phyloP scores from a whole-genome alignment of 768 basidiomycete genomes.

The Agaricus sinodeliciosus region DNA sequence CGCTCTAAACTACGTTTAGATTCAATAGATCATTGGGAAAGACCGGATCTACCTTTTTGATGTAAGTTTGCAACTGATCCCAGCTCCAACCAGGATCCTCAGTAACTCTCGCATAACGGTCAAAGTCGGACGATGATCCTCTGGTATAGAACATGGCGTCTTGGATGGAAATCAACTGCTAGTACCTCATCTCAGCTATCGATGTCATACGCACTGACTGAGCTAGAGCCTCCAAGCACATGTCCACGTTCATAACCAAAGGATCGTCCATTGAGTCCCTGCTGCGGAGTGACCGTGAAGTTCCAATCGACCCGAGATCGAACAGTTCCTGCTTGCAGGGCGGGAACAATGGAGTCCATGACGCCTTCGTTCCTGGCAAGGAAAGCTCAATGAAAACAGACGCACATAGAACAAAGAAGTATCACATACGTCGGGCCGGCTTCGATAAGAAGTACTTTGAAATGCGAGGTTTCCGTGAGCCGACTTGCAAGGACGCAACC shows the following conservation, averaged over 20 bases:
- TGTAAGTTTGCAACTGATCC: slow-evolving; percentile 21
- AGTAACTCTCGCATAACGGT: slow-evolving; percentile 20
- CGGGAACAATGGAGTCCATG: slow-evolving; percentile 15
- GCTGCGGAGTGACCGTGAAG: slow-evolving; percentile 23
- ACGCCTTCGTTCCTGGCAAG: slow-evolving; percentile 16
- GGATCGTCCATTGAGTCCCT: slow-evolving; percentile 18
- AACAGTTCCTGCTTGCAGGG: slow-evolving; percentile 2
- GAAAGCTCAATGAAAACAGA: background rate
- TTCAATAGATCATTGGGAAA: slow-evolving; percentile 12
- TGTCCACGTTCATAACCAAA: slow-evolving; percentile 22
- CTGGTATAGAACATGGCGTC: slow-evolving; percentile 20
- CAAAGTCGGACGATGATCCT: slow-evolving; percentile 13
- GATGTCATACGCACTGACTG: slow-evolving; percentile 20
- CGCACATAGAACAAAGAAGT: background rate
- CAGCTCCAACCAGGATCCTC: slow-evolving; percentile 29
- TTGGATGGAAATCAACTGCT: background rate
- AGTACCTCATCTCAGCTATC: slow-evolving; percentile 11
- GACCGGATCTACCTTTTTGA: slow-evolving; percentile 16
- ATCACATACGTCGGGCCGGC: slow-evolving; percentile 11
- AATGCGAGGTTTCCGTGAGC: slow-evolving; percentile 15
- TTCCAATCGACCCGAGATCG: slow-evolving; percentile 21
- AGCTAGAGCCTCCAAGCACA: slow-evolving; percentile 26
- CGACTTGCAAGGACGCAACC: slow-evolving; percentile 24
- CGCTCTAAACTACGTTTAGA: slow-evolving; percentile 25
- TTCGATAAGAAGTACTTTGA: slow-evolving; percentile 13